A percentile compares a stretch with the other conserved stretches of the same genome.
These are phyloP conservation scores for Magnaporthales sp. DNA, from an alignment of 2,329 filamentous ascomycete genomes.

Conservation along the genomic window DNA sequence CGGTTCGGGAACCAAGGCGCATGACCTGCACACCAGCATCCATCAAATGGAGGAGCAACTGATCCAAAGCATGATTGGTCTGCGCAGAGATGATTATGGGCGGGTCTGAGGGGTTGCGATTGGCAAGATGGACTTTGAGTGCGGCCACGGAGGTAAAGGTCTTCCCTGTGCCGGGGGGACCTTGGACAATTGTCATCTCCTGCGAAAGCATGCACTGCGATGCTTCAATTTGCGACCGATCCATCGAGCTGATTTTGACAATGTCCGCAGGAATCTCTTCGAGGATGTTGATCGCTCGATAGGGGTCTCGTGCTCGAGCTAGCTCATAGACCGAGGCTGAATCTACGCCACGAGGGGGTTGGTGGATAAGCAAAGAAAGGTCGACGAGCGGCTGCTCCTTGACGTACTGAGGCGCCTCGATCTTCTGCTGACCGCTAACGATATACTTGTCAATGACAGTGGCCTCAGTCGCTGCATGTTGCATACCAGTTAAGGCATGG, in stretches of 20 bases:
- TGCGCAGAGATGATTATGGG: conserved; percentile 77
- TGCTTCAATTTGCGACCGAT: conserved; percentile 62
- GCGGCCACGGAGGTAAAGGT: conserved; percentile 73
- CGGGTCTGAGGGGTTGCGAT: conserved; percentile 43
- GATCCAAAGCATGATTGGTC: conserved; percentile 86
- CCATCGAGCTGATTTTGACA: conserved; percentile 36
- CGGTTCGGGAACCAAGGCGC: conserved; percentile 57
- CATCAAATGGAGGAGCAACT: conserved; percentile 59
- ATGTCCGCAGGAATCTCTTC: conserved; percentile 14
- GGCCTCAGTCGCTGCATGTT: conserved; percentile 42
- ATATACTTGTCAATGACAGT: conserved; percentile 51
- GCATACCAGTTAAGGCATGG: conserved; percentile 64
- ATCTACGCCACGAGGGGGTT: conserved; percentile 11
- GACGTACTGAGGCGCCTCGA: conserved; percentile 22
- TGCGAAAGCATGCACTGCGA: conserved; percentile 63
- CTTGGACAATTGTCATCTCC: conserved; percentile 69
- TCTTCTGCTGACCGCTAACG: conserved; percentile 32
- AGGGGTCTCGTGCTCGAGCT: conserved; percentile 5
- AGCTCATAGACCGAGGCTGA: background rate
- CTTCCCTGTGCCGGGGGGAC: conserved; percentile 68
- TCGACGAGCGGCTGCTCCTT: conserved; percentile 20
- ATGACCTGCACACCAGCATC: conserved; percentile 44
- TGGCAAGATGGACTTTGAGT: conserved; percentile 55
- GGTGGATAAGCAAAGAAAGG: conserved; percentile 22
- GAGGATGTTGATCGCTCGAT: conserved; percentile 13